Percentiles rank a stretch among this genome's conserved stretches.
phyloP scores from a whole-genome alignment of 345 rosid species.

The Dimocarpus longan region DNA sequence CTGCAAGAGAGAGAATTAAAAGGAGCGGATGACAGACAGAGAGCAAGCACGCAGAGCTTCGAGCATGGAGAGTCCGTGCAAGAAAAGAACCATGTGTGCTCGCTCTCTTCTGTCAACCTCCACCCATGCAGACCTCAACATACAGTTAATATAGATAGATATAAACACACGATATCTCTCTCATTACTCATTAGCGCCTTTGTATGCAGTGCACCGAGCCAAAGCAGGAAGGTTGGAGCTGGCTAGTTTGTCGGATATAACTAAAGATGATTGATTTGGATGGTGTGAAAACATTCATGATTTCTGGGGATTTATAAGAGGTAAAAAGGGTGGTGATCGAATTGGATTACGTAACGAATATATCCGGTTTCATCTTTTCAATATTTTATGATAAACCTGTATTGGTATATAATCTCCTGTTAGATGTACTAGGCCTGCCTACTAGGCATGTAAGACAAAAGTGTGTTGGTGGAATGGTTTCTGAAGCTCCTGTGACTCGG shows the following conservation, averaged over 20 bases:
- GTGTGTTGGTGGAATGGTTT: neutral
- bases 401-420: neutral
- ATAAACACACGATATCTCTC: too few species aligned
- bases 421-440: too few species aligned
- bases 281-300: neutral
- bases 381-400: neutral
- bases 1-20: neutral
- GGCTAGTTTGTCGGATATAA: neutral
- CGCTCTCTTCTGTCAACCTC: conserved; percentile 39
- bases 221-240: too few species aligned
- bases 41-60: conserved; percentile 32
- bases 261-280: neutral
- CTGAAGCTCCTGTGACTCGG: too few species aligned
- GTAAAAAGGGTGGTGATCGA: neutral
- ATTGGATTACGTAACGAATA: neutral
- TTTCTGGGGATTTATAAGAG: conserved; percentile 13
- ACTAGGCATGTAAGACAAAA: neutral
- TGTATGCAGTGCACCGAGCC: too few species aligned
- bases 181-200: too few species aligned
- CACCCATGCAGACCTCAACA: neutral
- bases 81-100: conserved; percentile 32
- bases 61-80: conserved; percentile 25
- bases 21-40: conserved; percentile 23
- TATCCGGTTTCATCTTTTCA: conserved; percentile 6
- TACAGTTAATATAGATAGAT: too few species aligned